A percentile compares a stretch with the other conserved stretches of the same genome.
These are phyloP conservation scores for Camellia oleifera DNA, from an alignment of 179 eudicot species.

Conservation along the genomic window DNA sequence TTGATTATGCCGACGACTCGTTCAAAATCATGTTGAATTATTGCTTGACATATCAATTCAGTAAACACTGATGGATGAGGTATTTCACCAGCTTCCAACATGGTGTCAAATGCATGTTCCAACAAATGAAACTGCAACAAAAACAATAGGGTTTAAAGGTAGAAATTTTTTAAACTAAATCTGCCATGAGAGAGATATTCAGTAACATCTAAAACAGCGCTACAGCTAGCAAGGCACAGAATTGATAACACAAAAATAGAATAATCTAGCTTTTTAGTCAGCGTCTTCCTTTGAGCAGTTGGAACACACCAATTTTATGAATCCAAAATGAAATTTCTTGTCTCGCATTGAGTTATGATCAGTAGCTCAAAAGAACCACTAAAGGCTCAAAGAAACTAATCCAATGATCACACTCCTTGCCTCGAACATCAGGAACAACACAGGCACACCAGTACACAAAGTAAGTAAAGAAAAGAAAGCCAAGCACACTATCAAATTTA, in stretches of 20 bases:
- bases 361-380: not conserved
- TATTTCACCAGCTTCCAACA: conserved; percentile 75
- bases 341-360: not conserved
- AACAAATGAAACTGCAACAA: conserved; percentile 63
- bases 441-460: not conserved
- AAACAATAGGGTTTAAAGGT: not conserved
- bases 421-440: not conserved
- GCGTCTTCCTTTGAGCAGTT: not conserved
- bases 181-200: not conserved
- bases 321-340: not conserved
- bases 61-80: conserved; percentile 57
- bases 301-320: not conserved
- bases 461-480: not conserved
- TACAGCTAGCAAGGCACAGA: not conserved
- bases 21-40: conserved; percentile 38
- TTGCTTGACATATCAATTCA: conserved; percentile 69
- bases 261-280: not conserved
- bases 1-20: conserved; percentile 45
- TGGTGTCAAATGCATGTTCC: conserved; percentile 79
- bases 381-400: not conserved
- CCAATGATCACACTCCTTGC: not conserved
- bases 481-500: not conserved
- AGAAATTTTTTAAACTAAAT: not conserved
- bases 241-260: not conserved
- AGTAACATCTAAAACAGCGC: not conserved